phyloP scores from a whole-genome alignment of 208 protist genomes.

The Wallacemonas collosoma region DNA sequence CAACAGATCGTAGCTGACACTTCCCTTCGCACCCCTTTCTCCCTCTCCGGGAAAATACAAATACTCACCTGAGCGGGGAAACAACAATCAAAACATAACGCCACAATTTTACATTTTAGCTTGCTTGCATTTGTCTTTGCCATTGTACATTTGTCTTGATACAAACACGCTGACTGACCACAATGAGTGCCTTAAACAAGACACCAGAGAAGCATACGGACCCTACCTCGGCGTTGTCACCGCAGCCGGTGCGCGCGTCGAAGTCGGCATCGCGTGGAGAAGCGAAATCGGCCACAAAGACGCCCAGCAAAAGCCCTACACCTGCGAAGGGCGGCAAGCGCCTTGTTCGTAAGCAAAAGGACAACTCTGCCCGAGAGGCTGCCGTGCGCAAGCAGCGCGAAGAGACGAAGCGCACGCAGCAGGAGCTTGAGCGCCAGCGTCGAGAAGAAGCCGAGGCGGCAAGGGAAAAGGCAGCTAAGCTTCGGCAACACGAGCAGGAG shows the following conservation, averaged over 20 bases:
- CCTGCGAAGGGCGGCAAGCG: conserved; percentile 29
- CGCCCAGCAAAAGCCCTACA: background rate
- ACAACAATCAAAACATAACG: too few species aligned
- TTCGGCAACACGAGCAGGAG: conserved; percentile 31
- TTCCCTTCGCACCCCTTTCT: too few species aligned
- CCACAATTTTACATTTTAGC: too few species aligned
- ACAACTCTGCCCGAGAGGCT: conserved; percentile 12
- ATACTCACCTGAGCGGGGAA: too few species aligned
- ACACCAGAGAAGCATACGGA: conserved; percentile 19
- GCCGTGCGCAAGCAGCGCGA: conserved; percentile 19
- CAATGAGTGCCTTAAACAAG: conserved; percentile 19
- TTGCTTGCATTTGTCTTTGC: too few species aligned
- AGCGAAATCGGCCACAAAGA: background rate
- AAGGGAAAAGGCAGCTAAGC: conserved; percentile 29
- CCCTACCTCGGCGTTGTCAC: conserved; percentile 1
- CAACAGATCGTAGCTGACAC: too few species aligned
- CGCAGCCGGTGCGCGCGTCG: background rate
- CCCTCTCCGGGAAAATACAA: too few species aligned
- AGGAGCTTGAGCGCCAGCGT: conserved; percentile 27
- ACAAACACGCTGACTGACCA: background rate
- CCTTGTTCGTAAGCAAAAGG: conserved; percentile 40
- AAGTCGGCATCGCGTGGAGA: background rate
- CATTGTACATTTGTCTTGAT: too few species aligned
- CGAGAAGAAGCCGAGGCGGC: conserved; percentile 28
- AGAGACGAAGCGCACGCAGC: conserved; percentile 24